These are phyloP conservation scores for Saccharomyces hybrid DNA, from an alignment of 1,139 yeast genomes.

Conservation along the genomic window DNA sequence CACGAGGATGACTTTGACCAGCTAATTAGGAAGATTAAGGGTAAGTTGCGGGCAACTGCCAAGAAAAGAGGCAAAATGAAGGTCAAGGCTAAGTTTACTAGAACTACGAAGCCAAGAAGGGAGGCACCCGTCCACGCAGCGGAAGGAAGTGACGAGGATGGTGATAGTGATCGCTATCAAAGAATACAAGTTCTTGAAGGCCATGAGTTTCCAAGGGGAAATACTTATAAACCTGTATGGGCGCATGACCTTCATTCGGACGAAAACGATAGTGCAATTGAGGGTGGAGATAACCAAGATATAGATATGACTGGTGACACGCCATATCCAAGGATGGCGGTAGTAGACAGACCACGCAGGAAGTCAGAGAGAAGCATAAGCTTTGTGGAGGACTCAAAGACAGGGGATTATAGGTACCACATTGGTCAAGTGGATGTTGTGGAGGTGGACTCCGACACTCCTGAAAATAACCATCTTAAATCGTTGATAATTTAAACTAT, in stretches of 20 bases:
- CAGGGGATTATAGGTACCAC: slow-evolving; percentile 16
- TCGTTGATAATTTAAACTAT: slow-evolving; percentile 11
- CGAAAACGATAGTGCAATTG: background rate
- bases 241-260: background rate
- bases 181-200: background rate
- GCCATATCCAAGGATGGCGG: background rate
- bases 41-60: slow-evolving; percentile 2
- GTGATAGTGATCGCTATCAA: background rate
- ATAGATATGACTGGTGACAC: background rate
- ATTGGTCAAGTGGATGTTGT: slow-evolving; percentile 15
- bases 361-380: slow-evolving; percentile 25
- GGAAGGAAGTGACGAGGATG: background rate
- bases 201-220: background rate
- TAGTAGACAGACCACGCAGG: slow-evolving; percentile 18
- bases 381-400: slow-evolving; percentile 23
- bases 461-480: slow-evolving; percentile 18
- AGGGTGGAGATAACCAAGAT: background rate
- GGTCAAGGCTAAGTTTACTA: background rate
- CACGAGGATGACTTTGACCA: slow-evolving; percentile 22
- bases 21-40: slow-evolving; percentile 6
- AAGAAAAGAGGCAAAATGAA: slow-evolving; percentile 13
- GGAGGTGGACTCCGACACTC: slow-evolving; percentile 20
- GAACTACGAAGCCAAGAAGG: background rate
- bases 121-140: background rate
- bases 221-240: background rate